Evolutionary conservation across 371 early-diverging fungal genomes (phyloP), one percentile per base, ranked within the genome.

Genomic region (Funneliformis caledonium): DNA sequence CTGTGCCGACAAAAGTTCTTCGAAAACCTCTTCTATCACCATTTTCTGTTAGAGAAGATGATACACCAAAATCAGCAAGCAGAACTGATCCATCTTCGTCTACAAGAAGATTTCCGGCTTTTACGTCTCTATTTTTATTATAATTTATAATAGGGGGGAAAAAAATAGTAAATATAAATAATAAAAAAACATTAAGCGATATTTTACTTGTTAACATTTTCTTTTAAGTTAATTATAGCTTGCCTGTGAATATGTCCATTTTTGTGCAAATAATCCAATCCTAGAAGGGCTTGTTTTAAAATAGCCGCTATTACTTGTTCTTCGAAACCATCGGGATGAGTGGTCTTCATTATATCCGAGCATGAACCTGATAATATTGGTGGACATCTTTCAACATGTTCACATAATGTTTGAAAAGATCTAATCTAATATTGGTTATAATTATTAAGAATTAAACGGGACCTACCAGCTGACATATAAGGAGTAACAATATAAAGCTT

Each of bases 41-140:
- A 60, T 89, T 90, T 81, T 96, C 95, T 87, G 91, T 90, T 76
- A 96, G 83, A 2, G 93, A 92, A 3, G 92, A 91, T 9, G 92
- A 91, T 0, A 97, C 97, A 19, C 97, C 97, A 85, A 97, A 97
- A 87, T 97, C 97, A 33, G 93, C 96, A 52, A 97, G 84, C 61
- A 94, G 85, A 1, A 96, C 95, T n/a, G 91, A 85, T 2, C 96
- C 96, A 77, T 94, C 92, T 5, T 92, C 92, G 83, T 94, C 95
- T 86, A 96, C 87, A 61, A 97, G 83, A 61, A 97, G 84, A 86
- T 97, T 97, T 8, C 95, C 95, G 9, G 96, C 96, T 81, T 96
- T 97, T 42, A 96, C 94, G 87, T 97, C 97, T 78, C 97, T 87
- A 72, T 81, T 90, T 3, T 69, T 26, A 31, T 33, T 9, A 42